Conservation (phyloP, 352 stramenopile species). For the Pythium chondricola region DNA sequence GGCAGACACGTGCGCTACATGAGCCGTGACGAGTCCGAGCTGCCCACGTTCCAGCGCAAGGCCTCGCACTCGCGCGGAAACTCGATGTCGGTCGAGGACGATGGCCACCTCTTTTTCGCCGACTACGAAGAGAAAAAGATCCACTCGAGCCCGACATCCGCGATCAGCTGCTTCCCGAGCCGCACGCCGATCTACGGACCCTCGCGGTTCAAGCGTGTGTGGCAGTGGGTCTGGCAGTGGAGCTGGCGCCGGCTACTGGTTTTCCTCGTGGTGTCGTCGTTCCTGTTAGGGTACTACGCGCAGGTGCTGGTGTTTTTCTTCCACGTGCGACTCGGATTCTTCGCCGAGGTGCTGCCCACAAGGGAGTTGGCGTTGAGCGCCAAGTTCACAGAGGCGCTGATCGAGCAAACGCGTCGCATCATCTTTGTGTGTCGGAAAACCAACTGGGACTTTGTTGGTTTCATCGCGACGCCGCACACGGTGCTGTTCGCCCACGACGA, state of each 20-base stretch:
- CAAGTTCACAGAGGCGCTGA: constrained; percentile 42
- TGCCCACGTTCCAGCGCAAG: constrained; percentile 21
- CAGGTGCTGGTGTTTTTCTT: constrained; percentile 65
- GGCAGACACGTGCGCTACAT: constrained; percentile 12
- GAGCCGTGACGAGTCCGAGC: constrained; percentile 15
- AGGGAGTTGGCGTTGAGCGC: constrained; percentile 29
- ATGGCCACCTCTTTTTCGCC: constrained; percentile 13
- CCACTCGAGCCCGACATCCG: constrained; percentile 6
- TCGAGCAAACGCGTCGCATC: constrained; percentile 51
- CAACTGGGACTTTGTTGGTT: constrained; percentile 75
- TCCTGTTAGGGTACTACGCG: constrained; percentile 58
- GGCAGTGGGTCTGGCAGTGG: constrained; percentile 6
- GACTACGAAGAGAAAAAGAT: constrained; percentile 17
- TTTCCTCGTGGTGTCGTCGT: constrained; percentile 19
- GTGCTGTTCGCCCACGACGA: constrained; percentile 66
- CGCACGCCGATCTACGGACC: not conserved
- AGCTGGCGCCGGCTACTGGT: constrained; percentile 11
- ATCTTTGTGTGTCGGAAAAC: constrained; percentile 70
- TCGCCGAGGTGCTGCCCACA: constrained; percentile 41
- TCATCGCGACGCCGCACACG: constrained; percentile 54
- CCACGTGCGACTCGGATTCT: constrained; percentile 52
- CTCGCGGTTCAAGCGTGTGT: not conserved
- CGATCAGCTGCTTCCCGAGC: constrained; percentile 7
- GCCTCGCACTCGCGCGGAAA: constrained; percentile 10
- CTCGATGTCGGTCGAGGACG: constrained; percentile 21